A percentile compares a stretch with the other conserved stretches of the same genome.
Evolutionary conservation across 2,329 filamentous ascomycete species (phyloP).

Genomic region (Cladosporium velox): DNA sequence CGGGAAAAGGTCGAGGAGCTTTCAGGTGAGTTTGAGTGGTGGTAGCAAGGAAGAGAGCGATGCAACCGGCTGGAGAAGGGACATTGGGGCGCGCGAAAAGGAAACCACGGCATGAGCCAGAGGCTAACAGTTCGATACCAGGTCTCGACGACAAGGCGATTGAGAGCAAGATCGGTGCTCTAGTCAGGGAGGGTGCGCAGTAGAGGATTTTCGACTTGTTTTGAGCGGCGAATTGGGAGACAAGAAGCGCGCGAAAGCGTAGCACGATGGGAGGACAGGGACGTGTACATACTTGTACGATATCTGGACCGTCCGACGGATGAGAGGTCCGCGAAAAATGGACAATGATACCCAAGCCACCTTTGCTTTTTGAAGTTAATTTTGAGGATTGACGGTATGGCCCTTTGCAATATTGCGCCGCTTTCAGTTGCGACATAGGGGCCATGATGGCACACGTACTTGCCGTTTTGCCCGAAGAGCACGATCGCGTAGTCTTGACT

Average conservation of each 20-base stretch:
- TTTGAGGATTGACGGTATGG: background rate
- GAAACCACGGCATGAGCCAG: background rate
- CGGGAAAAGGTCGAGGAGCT: slow-evolving; percentile 67
- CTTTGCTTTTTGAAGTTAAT: background rate
- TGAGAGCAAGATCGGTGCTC: slow-evolving; percentile 64
- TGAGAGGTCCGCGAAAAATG: slow-evolving; percentile 13
- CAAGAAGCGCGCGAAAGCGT: background rate
- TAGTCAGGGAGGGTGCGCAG: slow-evolving; percentile 55
- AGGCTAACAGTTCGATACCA: slow-evolving; percentile 33
- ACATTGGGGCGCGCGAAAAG: background rate
- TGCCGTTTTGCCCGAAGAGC: background rate
- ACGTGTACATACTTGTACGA: slow-evolving; percentile 22
- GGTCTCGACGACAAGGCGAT: slow-evolving; percentile 71
- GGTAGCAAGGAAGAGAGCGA: background rate
- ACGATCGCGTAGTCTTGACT: background rate
- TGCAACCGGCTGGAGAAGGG: background rate
- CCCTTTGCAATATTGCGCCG: background rate
- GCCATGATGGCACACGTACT: background rate
- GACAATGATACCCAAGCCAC: slow-evolving; percentile 21
- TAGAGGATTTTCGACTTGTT: background rate
- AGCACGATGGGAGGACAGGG: background rate
- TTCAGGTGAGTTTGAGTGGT: slow-evolving; percentile 50
- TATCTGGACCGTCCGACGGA: slow-evolving; percentile 16
- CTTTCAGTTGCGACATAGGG: background rate
- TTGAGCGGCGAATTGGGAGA: background rate